Evolutionary conservation across 2,329 filamentous ascomycete genomes (phyloP).

Genomic region (Pseudocercospora cruenta): DNA sequence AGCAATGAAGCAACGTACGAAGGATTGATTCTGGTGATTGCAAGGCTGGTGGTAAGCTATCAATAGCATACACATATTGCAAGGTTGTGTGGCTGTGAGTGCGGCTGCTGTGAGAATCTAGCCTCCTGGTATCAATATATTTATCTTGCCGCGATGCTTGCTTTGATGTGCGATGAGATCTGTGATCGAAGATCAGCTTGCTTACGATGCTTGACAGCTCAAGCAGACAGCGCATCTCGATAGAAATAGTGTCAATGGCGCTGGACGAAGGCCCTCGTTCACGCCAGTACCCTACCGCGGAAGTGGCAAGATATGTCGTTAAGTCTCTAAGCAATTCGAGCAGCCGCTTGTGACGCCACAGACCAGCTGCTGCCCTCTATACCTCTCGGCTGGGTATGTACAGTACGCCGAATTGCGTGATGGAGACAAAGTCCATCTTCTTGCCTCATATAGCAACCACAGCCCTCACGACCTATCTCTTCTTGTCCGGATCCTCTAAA

Average conservation of each 20-base stretch:
- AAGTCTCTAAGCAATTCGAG: conserved; percentile 2
- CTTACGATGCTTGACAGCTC: too few species aligned
- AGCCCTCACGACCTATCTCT: conserved; percentile 15
- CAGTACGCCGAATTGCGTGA: conserved; percentile 8
- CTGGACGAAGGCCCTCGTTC: background rate
- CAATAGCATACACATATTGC: conserved; percentile 27
- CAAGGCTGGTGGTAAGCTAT: conserved; percentile 23
- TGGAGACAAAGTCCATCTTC: background rate
- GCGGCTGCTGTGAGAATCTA: background rate
- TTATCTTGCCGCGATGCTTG: background rate
- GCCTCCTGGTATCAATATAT: background rate
- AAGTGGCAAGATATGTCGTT: background rate
- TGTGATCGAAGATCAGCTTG: too few species aligned
- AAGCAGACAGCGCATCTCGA: too few species aligned
- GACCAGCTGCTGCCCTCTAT: conserved; percentile 23
- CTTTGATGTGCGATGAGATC: background rate
- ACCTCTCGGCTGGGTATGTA: conserved; percentile 22
- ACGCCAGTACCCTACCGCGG: background rate
- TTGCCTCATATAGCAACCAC: background rate
- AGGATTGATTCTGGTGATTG: conserved; percentile 20
- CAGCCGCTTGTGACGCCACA: conserved; percentile 9
- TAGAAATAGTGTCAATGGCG: background rate
- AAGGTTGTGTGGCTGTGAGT: background rate
- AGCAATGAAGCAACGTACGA: conserved; percentile 26
- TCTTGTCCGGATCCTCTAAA: conserved; percentile 71